Conservation (phyloP, 345 rosid species). For the Ceriops tagal region DNA sequence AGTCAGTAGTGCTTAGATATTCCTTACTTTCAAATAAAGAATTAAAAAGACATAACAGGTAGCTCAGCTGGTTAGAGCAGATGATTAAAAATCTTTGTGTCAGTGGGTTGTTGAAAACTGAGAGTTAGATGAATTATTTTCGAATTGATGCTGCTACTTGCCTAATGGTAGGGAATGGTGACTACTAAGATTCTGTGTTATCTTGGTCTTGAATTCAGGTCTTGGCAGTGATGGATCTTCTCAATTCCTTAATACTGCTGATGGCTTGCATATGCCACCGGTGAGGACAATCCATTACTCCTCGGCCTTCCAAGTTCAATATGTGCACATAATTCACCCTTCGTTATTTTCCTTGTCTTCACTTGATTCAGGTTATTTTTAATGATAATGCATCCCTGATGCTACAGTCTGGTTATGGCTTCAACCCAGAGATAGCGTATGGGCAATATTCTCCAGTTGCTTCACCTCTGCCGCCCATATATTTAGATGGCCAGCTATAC, state of each 20-base stretch:
- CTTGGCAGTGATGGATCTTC: constrained; percentile 51
- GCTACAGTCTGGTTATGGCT: constrained; percentile 51
- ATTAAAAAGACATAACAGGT: too few relatives aligned
- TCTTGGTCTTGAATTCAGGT: constrained; percentile 30
- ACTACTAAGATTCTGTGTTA: background rate
- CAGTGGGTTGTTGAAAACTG: too few relatives aligned
- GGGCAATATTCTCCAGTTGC: constrained; percentile 53
- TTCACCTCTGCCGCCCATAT: constrained; percentile 43
- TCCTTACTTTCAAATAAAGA: too few relatives aligned
- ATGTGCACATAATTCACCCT: background rate
- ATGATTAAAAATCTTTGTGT: too few relatives aligned
- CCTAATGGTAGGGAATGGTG: too few relatives aligned
- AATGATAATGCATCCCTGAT: constrained; percentile 48
- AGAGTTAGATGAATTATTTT: too few relatives aligned
- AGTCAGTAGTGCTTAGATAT: too few relatives aligned
- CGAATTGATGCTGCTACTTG: background rate
- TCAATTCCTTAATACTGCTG: constrained; percentile 41
- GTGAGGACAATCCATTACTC: constrained; percentile 30
- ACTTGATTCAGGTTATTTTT: constrained; percentile 45
- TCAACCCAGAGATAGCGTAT: constrained; percentile 47
- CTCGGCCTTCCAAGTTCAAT: background rate
- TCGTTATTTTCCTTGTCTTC: background rate
- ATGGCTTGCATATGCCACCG: constrained; percentile 52
- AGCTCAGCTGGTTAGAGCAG: too few relatives aligned
- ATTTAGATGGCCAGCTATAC: constrained; percentile 53